A percentile compares a stretch with the other conserved stretches of the same genome.
phyloP scores from a whole-genome alignment of 148 eudicot genomes.

The Spergularia marina region DNA sequence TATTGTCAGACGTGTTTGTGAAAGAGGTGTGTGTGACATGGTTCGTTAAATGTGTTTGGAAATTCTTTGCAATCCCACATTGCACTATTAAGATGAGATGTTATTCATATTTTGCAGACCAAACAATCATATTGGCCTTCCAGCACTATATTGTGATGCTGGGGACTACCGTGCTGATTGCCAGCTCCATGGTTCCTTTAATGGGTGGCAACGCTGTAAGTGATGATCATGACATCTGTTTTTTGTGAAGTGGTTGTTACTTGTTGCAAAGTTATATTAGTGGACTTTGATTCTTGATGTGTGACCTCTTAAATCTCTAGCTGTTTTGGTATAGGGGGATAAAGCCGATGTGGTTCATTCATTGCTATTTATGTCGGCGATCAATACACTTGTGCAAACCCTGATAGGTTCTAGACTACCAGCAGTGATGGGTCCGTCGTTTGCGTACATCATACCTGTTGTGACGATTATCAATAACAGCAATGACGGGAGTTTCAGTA shows the following conservation, averaged over 20 bases:
- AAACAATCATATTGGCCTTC: constrained; percentile 64
- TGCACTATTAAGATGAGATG: not conserved
- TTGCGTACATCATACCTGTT: constrained; percentile 60
- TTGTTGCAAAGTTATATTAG: no score
- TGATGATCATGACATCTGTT: not conserved
- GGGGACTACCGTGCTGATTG: constrained; percentile 79
- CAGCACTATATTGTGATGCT: constrained; percentile 97
- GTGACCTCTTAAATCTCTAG: constrained; percentile 8
- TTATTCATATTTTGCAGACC: constrained; percentile 42
- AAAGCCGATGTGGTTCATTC: constrained; percentile 86
- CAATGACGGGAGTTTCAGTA: constrained; percentile 30
- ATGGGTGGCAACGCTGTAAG: constrained; percentile 88
- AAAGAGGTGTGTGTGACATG: no score
- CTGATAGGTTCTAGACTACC: constrained; percentile 85
- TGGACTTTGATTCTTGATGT: not conserved
- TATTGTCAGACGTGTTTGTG: not conserved
- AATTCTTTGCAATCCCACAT: not conserved
- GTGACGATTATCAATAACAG: constrained; percentile 55
- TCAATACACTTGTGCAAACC: constrained; percentile 88
- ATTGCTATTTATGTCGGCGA: constrained; percentile 76
- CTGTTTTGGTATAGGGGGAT: constrained; percentile 55
- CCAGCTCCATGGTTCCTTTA: constrained; percentile 58
- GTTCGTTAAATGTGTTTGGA: not conserved
- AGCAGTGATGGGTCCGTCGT: constrained; percentile 95
- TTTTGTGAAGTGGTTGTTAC: not conserved